A percentile compares a stretch with the other conserved stretches of the same genome.
These are phyloP conservation scores for Cercospora zeina DNA, from an alignment of 2,329 filamentous ascomycete species.

Conservation along the genomic window DNA sequence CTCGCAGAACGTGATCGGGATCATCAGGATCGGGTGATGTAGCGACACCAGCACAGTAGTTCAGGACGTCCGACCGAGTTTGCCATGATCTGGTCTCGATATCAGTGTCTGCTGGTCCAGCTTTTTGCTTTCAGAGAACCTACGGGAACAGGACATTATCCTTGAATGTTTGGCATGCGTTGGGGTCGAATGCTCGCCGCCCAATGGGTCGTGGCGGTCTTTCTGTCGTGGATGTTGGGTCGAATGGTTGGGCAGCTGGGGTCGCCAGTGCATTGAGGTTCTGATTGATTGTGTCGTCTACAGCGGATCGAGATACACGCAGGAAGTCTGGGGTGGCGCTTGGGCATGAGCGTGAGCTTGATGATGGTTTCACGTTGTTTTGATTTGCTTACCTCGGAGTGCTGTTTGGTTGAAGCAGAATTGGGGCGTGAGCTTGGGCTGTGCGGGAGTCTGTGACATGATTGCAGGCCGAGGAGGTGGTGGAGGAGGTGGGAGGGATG, in stretches of 20 bases:
- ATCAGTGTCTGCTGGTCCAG: neutral
- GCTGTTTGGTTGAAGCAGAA: constrained; percentile 56
- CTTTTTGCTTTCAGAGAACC: neutral
- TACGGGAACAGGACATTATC: constrained; percentile 73
- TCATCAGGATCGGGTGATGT: constrained; percentile 85
- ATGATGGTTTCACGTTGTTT: constrained; percentile 3
- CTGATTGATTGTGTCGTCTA: constrained; percentile 92
- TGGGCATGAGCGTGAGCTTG: constrained; percentile 39
- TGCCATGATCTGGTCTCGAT: constrained; percentile 67
- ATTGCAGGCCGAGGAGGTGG: constrained; percentile 9
- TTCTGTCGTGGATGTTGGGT: constrained; percentile 72
- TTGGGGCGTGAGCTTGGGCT: constrained; percentile 48
- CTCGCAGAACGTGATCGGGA: constrained; percentile 69
- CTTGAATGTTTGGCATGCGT: constrained; percentile 71
- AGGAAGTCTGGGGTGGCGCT: constrained; percentile 72
- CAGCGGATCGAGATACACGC: constrained; percentile 74
- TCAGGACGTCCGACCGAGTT: constrained; percentile 74
- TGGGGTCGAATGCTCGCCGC: constrained; percentile 57
- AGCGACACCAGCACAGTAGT: constrained; percentile 86
- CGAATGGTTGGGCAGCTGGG: constrained; percentile 70
- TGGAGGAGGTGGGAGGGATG: constrained; percentile 17
- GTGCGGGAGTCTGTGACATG: constrained; percentile 48
- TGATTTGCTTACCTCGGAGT: constrained; percentile 46
- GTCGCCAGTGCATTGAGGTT: constrained; percentile 87
- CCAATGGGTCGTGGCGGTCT: constrained; percentile 56